phyloP scores from a whole-genome alignment of 352 stramenopile genomes.

The Phytophthora citrophthora region DNA sequence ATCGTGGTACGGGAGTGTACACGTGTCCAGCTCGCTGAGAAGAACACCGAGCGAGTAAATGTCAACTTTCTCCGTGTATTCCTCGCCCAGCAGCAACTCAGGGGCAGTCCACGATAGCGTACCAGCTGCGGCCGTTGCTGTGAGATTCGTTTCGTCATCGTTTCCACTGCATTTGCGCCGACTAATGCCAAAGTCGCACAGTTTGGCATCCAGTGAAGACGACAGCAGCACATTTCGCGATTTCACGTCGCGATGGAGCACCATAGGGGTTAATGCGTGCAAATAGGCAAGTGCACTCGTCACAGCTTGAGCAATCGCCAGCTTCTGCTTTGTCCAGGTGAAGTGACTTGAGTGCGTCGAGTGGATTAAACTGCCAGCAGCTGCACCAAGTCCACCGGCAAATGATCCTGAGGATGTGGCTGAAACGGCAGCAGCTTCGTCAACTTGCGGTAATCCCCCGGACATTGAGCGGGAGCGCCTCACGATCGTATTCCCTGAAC shows the following conservation, averaged over 20 bases:
- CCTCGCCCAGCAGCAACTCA: constrained; percentile 65
- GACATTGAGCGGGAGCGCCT: constrained; percentile 25
- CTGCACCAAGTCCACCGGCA: constrained; percentile 6
- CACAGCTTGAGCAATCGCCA: constrained; percentile 60
- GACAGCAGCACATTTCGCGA: constrained; percentile 88
- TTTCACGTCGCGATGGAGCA: constrained; percentile 90
- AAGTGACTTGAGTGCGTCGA: constrained; percentile 41
- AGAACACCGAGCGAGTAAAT: constrained; percentile 85
- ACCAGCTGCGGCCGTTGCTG: constrained; percentile 50
- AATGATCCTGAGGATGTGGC: constrained; percentile 28
- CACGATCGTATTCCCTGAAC: constrained; percentile 14
- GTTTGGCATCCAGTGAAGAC: constrained; percentile 52
- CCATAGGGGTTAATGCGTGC: constrained; percentile 72
- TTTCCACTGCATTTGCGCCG: constrained; percentile 55
- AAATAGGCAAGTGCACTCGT: constrained; percentile 81
- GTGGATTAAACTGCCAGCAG: constrained; percentile 19
- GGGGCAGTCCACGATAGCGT: constrained; percentile 75
- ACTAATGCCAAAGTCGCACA: constrained; percentile 65
- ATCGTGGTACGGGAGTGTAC: constrained; percentile 72
- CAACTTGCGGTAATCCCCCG: constrained; percentile 17
- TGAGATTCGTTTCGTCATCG: constrained; percentile 53
- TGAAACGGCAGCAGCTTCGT: constrained; percentile 21
- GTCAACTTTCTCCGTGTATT: constrained; percentile 78
- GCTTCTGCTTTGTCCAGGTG: constrained; percentile 57
- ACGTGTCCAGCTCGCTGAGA: constrained; percentile 77